Evolutionary conservation across 2,329 filamentous ascomycete species (phyloP).

Genomic region (Talaromyces sp.): DNA sequence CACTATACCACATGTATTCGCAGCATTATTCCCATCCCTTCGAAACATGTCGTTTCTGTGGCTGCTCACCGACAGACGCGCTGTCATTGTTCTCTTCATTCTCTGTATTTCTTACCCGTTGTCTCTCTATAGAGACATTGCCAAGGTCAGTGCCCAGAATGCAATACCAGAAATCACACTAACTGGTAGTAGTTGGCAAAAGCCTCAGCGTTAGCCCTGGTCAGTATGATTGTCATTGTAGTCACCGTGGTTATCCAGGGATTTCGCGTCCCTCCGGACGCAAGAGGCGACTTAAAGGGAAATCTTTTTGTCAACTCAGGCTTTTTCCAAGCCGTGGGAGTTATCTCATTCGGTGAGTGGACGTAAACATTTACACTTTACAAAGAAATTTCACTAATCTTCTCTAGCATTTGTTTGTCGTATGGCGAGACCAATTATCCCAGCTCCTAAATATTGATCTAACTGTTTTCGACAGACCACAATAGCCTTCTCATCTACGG

Average conservation of each 20-base stretch:
- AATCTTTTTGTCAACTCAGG: slow-evolving; percentile 77
- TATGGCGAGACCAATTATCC: slow-evolving; percentile 29
- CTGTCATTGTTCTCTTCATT: slow-evolving; percentile 83
- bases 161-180: slow-evolving; percentile 17
- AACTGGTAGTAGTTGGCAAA: slow-evolving; percentile 69
- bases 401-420: slow-evolving; percentile 61
- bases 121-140: slow-evolving; percentile 92
- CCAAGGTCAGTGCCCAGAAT: slow-evolving; percentile 61
- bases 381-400: slow-evolving; percentile 26
- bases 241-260: slow-evolving; percentile 83
- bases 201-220: slow-evolving; percentile 85
- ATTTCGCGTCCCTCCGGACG: slow-evolving; percentile 65
- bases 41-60: slow-evolving; percentile 70
- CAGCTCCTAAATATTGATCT: slow-evolving; percentile 13
- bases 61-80: slow-evolving; percentile 73
- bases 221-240: slow-evolving; percentile 91
- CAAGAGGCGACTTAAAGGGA: slow-evolving; percentile 66
- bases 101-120: slow-evolving; percentile 84
- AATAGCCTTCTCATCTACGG: slow-evolving; percentile 98
- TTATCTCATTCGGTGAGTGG: slow-evolving; percentile 85
- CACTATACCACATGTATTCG: slow-evolving; percentile 85
- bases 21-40: slow-evolving; percentile 74
- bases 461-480: slow-evolving; percentile 56
- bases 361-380: neutral
- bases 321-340: slow-evolving; percentile 92